These are phyloP conservation scores for Asclepias syriaca DNA, from an alignment of 257 asterid genomes.

Conservation along the genomic window DNA sequence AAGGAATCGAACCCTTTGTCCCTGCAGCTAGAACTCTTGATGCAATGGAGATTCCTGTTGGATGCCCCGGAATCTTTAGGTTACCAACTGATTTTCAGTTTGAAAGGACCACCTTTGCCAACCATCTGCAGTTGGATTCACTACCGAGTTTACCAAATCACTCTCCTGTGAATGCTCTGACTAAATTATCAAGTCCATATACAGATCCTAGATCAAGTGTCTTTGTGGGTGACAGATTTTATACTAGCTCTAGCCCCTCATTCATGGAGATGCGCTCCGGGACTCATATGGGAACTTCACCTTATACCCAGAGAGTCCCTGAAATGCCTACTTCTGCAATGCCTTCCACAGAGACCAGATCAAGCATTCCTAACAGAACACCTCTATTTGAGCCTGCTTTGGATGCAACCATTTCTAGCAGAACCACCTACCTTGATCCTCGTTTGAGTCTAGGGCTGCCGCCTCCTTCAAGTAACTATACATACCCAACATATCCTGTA, in stretches of 20 bases:
- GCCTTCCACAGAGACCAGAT: constrained; percentile 22
- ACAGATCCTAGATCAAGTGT: constrained; percentile 28
- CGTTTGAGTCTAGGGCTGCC: constrained; percentile 24
- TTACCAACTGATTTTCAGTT: constrained; percentile 56
- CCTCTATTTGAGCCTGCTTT: constrained; percentile 26
- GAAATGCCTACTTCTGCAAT: constrained; percentile 26
- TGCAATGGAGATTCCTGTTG: constrained; percentile 35
- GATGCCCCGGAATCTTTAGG: constrained; percentile 59
- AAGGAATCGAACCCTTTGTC: constrained; percentile 21
- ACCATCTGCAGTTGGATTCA: constrained; percentile 11
- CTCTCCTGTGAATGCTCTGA: constrained; percentile 23
- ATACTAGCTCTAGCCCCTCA: constrained; percentile 19
- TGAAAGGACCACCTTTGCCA: constrained; percentile 25
- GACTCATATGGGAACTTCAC: constrained; percentile 22
- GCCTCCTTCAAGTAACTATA: constrained; percentile 22
- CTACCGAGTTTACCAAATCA: constrained; percentile 21
- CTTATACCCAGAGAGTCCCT: constrained; percentile 21
- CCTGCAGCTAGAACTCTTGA: constrained; percentile 18
- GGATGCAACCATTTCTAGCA: constrained; percentile 7
- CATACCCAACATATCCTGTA: constrained; percentile 25
- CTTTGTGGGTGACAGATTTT: constrained; percentile 18
- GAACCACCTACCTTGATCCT: constrained; percentile 29
- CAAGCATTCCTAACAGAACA: constrained; percentile 24
- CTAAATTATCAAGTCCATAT: constrained; percentile 23
- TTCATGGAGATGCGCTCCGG: constrained; percentile 21